phyloP scores from a whole-genome alignment of 1,139 yeast species.

The Kluyveromyces sp. region DNA sequence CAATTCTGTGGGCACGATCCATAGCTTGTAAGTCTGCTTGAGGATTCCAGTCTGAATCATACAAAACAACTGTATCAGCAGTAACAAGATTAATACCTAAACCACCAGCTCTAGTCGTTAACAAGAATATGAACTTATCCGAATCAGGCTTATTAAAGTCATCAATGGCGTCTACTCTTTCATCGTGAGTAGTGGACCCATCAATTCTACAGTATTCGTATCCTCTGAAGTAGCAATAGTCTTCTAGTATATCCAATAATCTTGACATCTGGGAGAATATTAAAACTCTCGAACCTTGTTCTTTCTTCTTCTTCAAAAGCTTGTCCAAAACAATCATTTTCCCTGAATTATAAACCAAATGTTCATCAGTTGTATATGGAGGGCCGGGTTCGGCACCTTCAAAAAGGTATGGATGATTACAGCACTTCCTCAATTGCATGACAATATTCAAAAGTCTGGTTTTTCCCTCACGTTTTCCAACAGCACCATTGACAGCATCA shows the following conservation, averaged over 20 bases:
- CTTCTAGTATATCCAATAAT: constrained; percentile 71
- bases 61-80: constrained; percentile 67
- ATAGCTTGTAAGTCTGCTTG: constrained; percentile 83
- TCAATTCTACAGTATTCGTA: constrained; percentile 70
- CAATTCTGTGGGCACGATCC: constrained; percentile 86
- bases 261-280: constrained; percentile 80
- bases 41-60: constrained; percentile 82
- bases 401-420: constrained; percentile 75
- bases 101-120: constrained; percentile 86
- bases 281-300: constrained; percentile 67
- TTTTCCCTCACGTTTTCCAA: constrained; percentile 66
- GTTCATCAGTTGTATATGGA: constrained; percentile 78
- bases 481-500: constrained; percentile 77
- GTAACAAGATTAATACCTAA: constrained; percentile 71
- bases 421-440: constrained; percentile 77
- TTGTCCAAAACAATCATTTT: constrained; percentile 68
- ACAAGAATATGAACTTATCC: constrained; percentile 58
- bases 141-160: constrained; percentile 67
- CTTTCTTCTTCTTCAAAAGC: constrained; percentile 50
- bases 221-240: constrained; percentile 62
- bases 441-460: constrained; percentile 70
- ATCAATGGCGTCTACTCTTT: constrained; percentile 68
- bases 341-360: constrained; percentile 62
- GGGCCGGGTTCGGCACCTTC: constrained; percentile 90
- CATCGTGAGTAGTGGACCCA: constrained; percentile 74